Percentiles rank a stretch among this genome's conserved stretches.
phyloP scores from a whole-genome alignment of 23 red algal species.

The Chondrus crispus region DNA sequence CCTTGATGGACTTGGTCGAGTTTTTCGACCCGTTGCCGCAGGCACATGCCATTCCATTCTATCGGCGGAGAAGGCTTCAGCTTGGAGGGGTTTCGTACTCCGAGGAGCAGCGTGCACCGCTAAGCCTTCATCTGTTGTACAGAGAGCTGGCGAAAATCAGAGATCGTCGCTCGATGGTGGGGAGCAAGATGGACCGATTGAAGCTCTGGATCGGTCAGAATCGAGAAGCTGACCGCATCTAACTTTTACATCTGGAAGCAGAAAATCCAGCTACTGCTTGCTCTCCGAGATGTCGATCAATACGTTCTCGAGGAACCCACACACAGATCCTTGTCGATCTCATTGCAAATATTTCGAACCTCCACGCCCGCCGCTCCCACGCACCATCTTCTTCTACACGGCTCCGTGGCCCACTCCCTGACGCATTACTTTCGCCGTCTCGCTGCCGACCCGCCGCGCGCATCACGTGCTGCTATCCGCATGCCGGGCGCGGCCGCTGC shows the following conservation, averaged over 20 bases:
- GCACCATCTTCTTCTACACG: no score
- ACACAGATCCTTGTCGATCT: no score
- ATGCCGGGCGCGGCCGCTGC: no score
- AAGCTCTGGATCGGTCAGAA: conserved; percentile 23
- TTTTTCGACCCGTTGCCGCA: conserved; percentile 72
- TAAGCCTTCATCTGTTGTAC: conserved; percentile 45
- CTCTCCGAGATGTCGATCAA: conserved; percentile 67
- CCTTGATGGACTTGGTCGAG: conserved; percentile 58
- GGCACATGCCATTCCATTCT: conserved; percentile 41
- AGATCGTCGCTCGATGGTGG: conserved; percentile 26
- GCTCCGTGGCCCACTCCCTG: no score
- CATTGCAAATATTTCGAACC: no score
- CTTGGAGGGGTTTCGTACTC: conserved; percentile 6
- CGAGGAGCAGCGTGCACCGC: conserved; percentile 38
- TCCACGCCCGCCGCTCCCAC: no score
- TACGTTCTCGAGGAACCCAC: no score
- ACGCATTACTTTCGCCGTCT: no score
- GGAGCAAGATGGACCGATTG: not conserved
- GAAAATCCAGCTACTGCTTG: conserved; percentile 54
- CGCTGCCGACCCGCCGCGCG: no score
- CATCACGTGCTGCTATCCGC: no score
- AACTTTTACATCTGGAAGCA: no score
- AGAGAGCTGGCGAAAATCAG: conserved; percentile 52
- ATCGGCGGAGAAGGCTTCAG: conserved; percentile 49
- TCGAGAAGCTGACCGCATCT: not conserved